Base-by-base conservation (phyloP, 352 stramenopile species). In the Albugo laibachii region DNA sequence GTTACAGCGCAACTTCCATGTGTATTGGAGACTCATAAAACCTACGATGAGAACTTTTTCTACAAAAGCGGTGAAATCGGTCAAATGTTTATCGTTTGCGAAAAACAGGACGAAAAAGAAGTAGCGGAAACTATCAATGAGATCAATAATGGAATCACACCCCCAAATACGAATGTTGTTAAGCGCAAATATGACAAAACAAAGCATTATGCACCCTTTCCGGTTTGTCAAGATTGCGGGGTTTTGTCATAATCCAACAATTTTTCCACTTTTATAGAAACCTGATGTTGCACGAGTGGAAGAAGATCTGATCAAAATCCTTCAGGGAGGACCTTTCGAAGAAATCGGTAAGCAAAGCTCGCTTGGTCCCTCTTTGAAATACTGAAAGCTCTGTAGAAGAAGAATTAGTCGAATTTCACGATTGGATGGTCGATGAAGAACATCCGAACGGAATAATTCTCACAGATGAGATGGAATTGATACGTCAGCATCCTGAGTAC, bases 161-260 rank as follows among this genome's bases (percentile, higher is more conserved):
- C 78, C 2, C 78, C 78, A 11, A 92, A 86, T 51, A 92, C 75
- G 13, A 88, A 86, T 48, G 71, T 88, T 19, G 61, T 87, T 48
- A 92, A 88, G 61, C 75, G 78, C 47, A 88, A 88, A 49, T 92
- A 81, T 47, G 74, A 80, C 24, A 92, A 92, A 55, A 92, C 78
- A 10, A 80, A 76, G 41, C 76, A 80, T 45, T 81, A 83, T 51
- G 82, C 69, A 2, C 65, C 68, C 2, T 91, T 91, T 40, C 77
- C 77, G 8, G 75, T 88, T 27, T 4, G 8, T 43, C 16, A 43
- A 3, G 3, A 43, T 43, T 43, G 3, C n/a, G n/a, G n/a, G 8
- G 3, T 43, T 43, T 19, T 8, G 3, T 19, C 8, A 24, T 3
- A 8, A 24, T 34, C 41, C 14, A 44, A 14, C 41, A 10, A 36